phyloP scores from a whole-genome alignment of 139 green algal species.

The Tetradesmus lagerheimii region DNA sequence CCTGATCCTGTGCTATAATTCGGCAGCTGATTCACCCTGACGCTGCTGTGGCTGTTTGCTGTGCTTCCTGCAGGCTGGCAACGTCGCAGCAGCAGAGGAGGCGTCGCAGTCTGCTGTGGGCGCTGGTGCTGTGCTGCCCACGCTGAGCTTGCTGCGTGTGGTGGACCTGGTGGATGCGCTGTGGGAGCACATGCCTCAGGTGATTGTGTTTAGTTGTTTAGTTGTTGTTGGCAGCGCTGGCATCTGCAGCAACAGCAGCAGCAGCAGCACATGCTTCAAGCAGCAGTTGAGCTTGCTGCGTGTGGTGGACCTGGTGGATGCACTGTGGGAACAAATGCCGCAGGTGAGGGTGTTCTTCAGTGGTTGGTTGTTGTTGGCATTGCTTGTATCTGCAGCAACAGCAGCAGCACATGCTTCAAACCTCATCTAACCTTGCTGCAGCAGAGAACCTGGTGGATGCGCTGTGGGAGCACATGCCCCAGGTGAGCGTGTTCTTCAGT shows the following conservation, averaged over 20 bases:
- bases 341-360: background rate
- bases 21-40: background rate
- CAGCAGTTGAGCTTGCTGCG: background rate
- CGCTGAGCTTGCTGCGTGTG: background rate
- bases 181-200: conserved; percentile 14
- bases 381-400: background rate
- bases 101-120: background rate
- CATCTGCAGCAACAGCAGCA: background rate
- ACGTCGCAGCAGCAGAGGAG: background rate
- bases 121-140: background rate
- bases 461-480: conserved; percentile 16
- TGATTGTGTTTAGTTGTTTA: background rate
- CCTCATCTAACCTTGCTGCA: background rate
- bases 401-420: background rate
- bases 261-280: background rate
- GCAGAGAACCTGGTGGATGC: conserved; percentile 30
- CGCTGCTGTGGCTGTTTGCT: background rate
- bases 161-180: conserved; percentile 35
- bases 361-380: background rate
- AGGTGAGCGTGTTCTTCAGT: background rate
- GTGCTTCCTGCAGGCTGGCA: background rate
- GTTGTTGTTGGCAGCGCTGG: background rate
- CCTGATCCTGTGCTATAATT: background rate
- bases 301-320: conserved; percentile 29
- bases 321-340: conserved; percentile 28